These are phyloP conservation scores for Seiridium cupressi DNA, from an alignment of 2,329 filamentous ascomycete species.

Conservation along the genomic window DNA sequence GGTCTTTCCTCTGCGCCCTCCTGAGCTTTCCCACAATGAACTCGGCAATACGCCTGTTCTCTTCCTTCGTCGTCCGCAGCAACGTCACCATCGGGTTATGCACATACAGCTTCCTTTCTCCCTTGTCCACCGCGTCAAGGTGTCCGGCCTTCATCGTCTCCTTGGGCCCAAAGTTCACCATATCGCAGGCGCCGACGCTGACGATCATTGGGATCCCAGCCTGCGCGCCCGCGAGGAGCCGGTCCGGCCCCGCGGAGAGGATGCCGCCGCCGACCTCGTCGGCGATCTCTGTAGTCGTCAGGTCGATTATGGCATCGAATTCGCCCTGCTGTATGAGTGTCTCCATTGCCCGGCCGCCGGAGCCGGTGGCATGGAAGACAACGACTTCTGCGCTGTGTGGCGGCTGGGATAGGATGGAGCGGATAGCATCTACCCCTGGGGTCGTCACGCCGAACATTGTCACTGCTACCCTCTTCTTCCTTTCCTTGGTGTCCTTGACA, in stretches of 20 bases:
- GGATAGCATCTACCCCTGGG: constrained; percentile 57
- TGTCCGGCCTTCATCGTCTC: constrained; percentile 36
- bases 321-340: constrained; percentile 53
- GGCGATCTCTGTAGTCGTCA: constrained; percentile 70
- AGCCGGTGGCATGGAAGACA: constrained; percentile 69
- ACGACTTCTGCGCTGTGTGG: constrained; percentile 53
- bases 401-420: constrained; percentile 42
- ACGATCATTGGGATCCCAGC: constrained; percentile 54
- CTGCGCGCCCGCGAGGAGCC: constrained; percentile 56
- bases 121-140: constrained; percentile 43
- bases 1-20: constrained; percentile 33
- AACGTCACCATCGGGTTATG: constrained; percentile 68
- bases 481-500: not conserved
- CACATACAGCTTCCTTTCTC: constrained; percentile 53
- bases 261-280: constrained; percentile 63
- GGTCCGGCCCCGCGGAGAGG: constrained; percentile 55
- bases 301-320: constrained; percentile 66
- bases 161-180: constrained; percentile 62
- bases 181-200: constrained; percentile 55
- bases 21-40: constrained; percentile 55
- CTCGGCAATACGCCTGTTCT: constrained; percentile 52
- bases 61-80: constrained; percentile 60
- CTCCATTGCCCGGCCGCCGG: constrained; percentile 69
- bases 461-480: constrained; percentile 54
- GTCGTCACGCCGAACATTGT: constrained; percentile 78